Evolutionary conservation across 805 yeast species (phyloP), one percentile per base, ranked within the genome.

Genomic region (Metschnikowia arizonensis): DNA sequence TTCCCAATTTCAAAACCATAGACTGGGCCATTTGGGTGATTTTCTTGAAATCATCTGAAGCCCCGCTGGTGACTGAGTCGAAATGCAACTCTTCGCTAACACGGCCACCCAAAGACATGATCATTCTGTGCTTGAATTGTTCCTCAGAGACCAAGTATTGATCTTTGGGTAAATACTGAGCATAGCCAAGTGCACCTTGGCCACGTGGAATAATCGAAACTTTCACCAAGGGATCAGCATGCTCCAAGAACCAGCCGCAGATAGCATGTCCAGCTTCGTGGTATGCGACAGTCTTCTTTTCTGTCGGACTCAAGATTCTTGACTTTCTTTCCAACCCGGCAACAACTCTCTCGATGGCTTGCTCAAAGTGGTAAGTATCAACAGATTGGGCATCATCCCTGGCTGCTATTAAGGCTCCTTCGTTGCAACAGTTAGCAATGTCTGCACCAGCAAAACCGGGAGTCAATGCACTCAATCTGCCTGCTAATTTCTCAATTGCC

Each of bases 201-300:
- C 98, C 98, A 58, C 98, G 79, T 33, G 99, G 99, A 50, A 93
- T 88, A 57, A 95, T 93, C 12, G 97, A 88, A 15, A 93, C 99
- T 72, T 93, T 93, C 49, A 93, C 74, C 46, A 95, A 72, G 6
- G 99, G 99, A 62, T 91, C 97, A 2, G 98, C 96, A 64, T 78
- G 77, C 64, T 86, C 79, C 59, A 93, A 76, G 60, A 73, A 89
- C 99, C 99, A 93, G 10, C 99, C 99, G 65, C 98, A 90, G 49
- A 93, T 80, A 9, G 99, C 99, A 67, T 95, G 99, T 3, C 99
- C 99, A 3, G 99, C 99, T 66, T 93, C 99, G 63, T 95, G 99
- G 59, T 85, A 93, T 0, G 99, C 99, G 46, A 95, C 97, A 23
- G 88, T 81, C 50, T 74, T 81, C 68, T 89, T 88, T 62, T 95